These are phyloP conservation scores for Talaromyces piceae DNA, from an alignment of 2,329 filamentous ascomycete genomes.

Conservation along the genomic window DNA sequence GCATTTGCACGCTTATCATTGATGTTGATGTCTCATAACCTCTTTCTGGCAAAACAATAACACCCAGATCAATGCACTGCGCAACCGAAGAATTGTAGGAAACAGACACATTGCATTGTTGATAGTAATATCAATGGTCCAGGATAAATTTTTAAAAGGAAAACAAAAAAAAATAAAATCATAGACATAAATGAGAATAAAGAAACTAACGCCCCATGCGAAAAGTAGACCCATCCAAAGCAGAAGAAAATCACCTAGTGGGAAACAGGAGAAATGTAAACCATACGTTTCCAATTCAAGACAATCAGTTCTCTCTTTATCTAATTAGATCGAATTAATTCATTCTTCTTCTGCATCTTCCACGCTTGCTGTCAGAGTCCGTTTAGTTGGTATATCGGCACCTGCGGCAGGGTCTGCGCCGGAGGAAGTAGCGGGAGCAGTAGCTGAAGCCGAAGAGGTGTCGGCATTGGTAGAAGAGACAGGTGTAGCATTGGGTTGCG, in stretches of 20 bases:
- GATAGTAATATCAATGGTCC: not conserved
- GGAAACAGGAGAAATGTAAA: not conserved
- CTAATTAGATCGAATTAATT: conserved; percentile 9
- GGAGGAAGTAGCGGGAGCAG: conserved; percentile 16
- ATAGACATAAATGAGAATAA: too few relatives aligned
- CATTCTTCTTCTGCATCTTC: conserved; percentile 39
- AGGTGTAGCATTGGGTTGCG: not conserved
- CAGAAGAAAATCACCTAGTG: not conserved
- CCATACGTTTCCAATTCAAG: not conserved
- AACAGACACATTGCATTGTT: not conserved
- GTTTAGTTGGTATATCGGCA: conserved; percentile 18
- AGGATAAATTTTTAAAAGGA: not conserved
- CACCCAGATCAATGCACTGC: not conserved
- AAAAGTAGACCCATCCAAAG: not conserved
- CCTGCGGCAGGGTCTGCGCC: not conserved
- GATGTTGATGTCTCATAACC: too few relatives aligned
- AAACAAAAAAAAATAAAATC: not conserved
- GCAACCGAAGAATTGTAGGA: too few relatives aligned
- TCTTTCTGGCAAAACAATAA: too few relatives aligned
- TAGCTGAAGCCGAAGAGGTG: conserved; percentile 24
- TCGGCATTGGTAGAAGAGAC: conserved; percentile 10
- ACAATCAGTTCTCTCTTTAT: not conserved
- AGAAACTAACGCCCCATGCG: not conserved
- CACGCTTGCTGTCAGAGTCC: conserved; percentile 37
- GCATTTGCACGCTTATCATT: too few relatives aligned